Evolutionary conservation across 768 basidiomycete species (phyloP).

Genomic region (Paxillus involutus): DNA sequence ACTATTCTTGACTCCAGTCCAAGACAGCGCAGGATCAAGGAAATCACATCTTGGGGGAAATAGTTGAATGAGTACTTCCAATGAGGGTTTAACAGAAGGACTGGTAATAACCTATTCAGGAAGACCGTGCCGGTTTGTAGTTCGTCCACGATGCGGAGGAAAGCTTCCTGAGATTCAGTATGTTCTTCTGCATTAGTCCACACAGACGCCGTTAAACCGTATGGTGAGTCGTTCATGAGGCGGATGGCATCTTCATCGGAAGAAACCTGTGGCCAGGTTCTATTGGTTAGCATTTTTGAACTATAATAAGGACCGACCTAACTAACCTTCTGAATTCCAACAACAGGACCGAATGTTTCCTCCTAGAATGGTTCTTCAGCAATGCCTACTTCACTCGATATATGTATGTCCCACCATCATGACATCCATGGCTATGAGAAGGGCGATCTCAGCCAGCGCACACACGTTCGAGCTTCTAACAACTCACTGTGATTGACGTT

Average conservation of each 20-base stretch:
- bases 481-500: constrained; percentile 85
- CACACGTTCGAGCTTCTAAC: background rate
- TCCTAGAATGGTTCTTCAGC: constrained; percentile 42
- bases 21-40: constrained; percentile 89
- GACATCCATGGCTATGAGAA: constrained; percentile 74
- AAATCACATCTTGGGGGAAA: constrained; percentile 65
- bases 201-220: constrained; percentile 91
- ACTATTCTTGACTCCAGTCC: constrained; percentile 94
- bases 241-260: constrained; percentile 85
- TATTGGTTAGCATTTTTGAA: background rate
- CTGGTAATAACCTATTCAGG: constrained; percentile 64
- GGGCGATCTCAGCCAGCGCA: constrained; percentile 4
- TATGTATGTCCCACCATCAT: constrained; percentile 66
- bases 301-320: background rate
- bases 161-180: constrained; percentile 63
- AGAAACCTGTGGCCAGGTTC: constrained; percentile 48
- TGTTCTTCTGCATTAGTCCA: constrained; percentile 80
- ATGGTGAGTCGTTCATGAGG: constrained; percentile 96
- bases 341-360: constrained; percentile 91
- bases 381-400: background rate
- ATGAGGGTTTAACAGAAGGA: background rate
- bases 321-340: constrained; percentile 88
- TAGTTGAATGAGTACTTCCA: background rate
- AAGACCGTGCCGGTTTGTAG: constrained; percentile 92
- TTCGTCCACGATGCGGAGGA: constrained; percentile 61